These are phyloP conservation scores for Monosporascus sp. DNA, from an alignment of 2,329 filamentous ascomycete species.

Conservation along the genomic window DNA sequence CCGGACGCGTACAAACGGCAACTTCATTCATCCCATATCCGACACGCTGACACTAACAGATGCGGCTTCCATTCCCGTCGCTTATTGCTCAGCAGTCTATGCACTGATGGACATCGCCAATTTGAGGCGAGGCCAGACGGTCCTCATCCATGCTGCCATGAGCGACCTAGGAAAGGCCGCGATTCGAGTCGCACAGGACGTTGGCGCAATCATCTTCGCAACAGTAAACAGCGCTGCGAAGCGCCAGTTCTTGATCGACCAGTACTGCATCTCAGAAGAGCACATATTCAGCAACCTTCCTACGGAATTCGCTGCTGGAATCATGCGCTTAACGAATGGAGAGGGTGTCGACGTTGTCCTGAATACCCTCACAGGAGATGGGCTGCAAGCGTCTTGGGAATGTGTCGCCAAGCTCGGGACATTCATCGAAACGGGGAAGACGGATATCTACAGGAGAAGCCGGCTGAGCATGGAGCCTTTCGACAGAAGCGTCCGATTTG, in stretches of 20 bases:
- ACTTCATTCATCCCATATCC: conserved; percentile 4
- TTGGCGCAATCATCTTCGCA: conserved; percentile 21
- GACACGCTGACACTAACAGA: conserved; percentile 9
- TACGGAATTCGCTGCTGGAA: not conserved
- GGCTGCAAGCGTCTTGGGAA: not conserved
- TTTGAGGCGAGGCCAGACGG: conserved; percentile 15
- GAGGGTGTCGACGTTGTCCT: not conserved
- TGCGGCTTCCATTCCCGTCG: conserved; percentile 20
- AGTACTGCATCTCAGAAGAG: not conserved
- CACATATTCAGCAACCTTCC: not conserved
- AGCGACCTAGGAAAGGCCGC: conserved; percentile 17
- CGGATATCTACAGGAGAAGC: not conserved
- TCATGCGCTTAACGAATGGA: not conserved
- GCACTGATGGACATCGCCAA: conserved; percentile 20
- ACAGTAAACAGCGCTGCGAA: conserved; percentile 24
- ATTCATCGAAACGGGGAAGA: not conserved
- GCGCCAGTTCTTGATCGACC: conserved; percentile 8
- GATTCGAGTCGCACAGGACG: conserved; percentile 11
- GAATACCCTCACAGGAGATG: not conserved
- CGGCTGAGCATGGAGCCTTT: not conserved
- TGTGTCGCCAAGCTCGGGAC: not conserved
- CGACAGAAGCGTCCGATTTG: not conserved
- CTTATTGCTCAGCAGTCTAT: conserved; percentile 22
- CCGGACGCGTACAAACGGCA: conserved; percentile 2
- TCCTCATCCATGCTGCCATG: conserved; percentile 18